Evolutionary conservation across 345 rosid genomes (phyloP), one percentile per base, ranked within the genome.

Genomic region (Linum lewisii): DNA sequence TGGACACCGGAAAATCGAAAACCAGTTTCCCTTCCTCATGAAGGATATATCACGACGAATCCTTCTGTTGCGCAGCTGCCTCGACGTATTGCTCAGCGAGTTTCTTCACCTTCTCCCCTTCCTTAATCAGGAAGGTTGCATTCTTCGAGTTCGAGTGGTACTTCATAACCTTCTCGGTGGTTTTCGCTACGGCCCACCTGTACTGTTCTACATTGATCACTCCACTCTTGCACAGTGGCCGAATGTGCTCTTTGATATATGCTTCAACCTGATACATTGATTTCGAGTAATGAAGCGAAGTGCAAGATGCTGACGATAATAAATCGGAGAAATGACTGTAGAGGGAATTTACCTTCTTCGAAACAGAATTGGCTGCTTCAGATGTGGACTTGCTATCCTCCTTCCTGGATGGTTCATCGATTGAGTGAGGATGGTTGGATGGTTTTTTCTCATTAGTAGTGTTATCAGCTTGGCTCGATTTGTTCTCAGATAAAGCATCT

Each of bases 41-140:
- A 29, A 29, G 7, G 34, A 20, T n/a, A 24, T 9, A 52, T 52
- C 56, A 52, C 25, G 23, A 20, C 4, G 23, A 21, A 20, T 24
- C 56, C 56, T 52, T 52, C 24, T 52, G 56, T 24, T 19, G 24
- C 1, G 47, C 47, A 42, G 95, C 82, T 21, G 96, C 71, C 73
- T 93, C 95, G 6, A 82, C 79, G 21, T 93, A 93, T 69, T 93
- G 94, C 77, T 89, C 94, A 0, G 99, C 95, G 5, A 90, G 96
- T 73, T 84, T 90, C 83, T 90, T 93, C 66, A 90, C 96, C 77
- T 87, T 90, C 73, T 90, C 99, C 92, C 63, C 99, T 80, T 90
- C 99, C 83, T 85, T 90, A 61, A 93, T 82, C 56, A 90, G 79
- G 73, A 93, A 89, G 64, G 73, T 87, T 14, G 99, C 97, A 65